phyloP scores from a whole-genome alignment of 2,329 filamentous ascomycete genomes.

The Colletotrichum theobromicola region DNA sequence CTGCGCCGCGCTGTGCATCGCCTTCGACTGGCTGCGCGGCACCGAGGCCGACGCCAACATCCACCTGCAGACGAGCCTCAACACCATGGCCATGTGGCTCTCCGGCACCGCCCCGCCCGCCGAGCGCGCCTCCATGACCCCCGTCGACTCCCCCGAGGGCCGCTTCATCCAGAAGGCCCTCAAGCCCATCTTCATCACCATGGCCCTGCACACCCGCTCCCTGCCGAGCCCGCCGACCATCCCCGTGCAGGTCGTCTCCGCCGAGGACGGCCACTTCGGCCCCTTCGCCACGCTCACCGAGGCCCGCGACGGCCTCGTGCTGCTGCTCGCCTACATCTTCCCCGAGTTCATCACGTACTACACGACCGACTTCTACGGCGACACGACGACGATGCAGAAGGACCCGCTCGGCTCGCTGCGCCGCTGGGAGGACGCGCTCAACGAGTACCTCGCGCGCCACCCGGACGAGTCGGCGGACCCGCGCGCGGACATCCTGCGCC shows the following conservation, averaged over 20 bases:
- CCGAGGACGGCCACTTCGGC: neutral
- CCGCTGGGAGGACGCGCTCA: neutral
- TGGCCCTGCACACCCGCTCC: neutral
- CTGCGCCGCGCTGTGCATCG: constrained; percentile 4
- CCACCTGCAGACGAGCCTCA: neutral
- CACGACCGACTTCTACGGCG: neutral
- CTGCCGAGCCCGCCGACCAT: neutral
- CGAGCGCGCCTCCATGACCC: neutral
- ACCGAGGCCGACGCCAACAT: neutral
- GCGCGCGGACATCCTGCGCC: neutral
- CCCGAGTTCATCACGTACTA: neutral
- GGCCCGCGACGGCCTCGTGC: neutral
- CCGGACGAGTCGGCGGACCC: neutral
- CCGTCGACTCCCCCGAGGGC: neutral
- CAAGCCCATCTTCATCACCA: neutral
- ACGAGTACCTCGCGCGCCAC: neutral
- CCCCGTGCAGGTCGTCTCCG: neutral
- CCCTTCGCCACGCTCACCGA: neutral
- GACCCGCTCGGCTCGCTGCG: neutral
- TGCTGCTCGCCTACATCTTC: neutral
- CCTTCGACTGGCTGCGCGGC: constrained; percentile 14
- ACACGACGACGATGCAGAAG: neutral
- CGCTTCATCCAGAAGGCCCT: neutral
- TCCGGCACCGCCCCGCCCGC: neutral
- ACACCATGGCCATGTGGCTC: constrained; percentile 14